phyloP scores from a whole-genome alignment of 305 asterid species.

The Andrographis paniculata region DNA sequence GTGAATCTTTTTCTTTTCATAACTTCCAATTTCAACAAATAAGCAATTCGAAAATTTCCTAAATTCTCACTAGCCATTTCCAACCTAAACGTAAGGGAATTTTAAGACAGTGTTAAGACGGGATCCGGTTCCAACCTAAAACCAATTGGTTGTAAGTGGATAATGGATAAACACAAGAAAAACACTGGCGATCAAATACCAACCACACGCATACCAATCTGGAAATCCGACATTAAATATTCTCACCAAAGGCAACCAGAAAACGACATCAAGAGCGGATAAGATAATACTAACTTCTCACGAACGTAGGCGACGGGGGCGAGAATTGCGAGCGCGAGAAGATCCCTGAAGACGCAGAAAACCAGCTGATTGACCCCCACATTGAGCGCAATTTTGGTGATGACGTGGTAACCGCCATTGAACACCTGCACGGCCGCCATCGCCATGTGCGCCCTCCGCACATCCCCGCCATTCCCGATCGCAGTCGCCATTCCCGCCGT shows the following conservation, averaged over 20 bases:
- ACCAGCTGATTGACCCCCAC: constrained; percentile 91
- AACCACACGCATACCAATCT: neutral
- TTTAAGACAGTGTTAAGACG: neutral
- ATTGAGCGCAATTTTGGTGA: constrained; percentile 87
- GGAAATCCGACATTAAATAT: no score
- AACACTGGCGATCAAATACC: neutral
- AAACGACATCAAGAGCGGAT: neutral
- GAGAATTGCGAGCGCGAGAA: constrained; percentile 74
- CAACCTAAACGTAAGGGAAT: constrained; percentile 1
- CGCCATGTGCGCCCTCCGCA: constrained; percentile 74
- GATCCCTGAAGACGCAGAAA: constrained; percentile 75
- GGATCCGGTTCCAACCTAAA: no score
- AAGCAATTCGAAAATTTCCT: constrained; percentile 10
- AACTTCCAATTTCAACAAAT: constrained; percentile 14
- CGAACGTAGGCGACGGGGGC: constrained; percentile 81
- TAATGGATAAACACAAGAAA: no score
- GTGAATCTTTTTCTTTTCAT: no score
- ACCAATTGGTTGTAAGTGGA: no score
- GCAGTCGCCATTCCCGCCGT: constrained; percentile 22
- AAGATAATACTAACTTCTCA: constrained; percentile 50
- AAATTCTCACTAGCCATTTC: constrained; percentile 3
- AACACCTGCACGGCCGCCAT: constrained; percentile 82
- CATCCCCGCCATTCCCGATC: constrained; percentile 43
- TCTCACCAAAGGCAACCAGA: neutral
- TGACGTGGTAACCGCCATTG: constrained; percentile 87